Percentiles rank a stretch among this genome's conserved stretches.
phyloP scores from a whole-genome alignment of 2,329 filamentous ascomycete genomes.

The Paecilomyces niveus region DNA sequence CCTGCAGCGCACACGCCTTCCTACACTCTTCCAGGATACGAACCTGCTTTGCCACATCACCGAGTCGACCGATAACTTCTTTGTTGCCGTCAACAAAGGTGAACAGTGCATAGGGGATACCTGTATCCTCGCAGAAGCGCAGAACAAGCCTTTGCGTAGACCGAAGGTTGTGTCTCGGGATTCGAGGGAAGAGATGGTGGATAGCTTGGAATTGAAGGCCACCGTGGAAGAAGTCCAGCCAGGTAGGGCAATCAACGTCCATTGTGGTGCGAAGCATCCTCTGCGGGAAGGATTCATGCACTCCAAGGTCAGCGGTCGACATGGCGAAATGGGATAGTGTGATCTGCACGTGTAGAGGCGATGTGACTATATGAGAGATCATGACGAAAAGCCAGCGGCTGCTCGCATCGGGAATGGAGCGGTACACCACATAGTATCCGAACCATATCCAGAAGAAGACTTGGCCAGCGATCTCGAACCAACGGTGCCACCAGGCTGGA shows the following conservation, averaged over 20 bases:
- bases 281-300: constrained; percentile 79
- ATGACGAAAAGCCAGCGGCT: constrained; percentile 68
- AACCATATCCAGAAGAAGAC: constrained; percentile 82
- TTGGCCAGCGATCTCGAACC: constrained; percentile 69
- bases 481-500: constrained; percentile 75
- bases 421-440: constrained; percentile 73
- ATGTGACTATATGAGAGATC: constrained; percentile 72
- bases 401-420: constrained; percentile 60
- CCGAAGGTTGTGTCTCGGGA: constrained; percentile 79
- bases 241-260: constrained; percentile 81
- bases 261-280: constrained; percentile 89
- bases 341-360: constrained; percentile 81
- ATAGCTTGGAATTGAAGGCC: constrained; percentile 86
- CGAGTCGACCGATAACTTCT: constrained; percentile 67
- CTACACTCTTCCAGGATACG: constrained; percentile 71
- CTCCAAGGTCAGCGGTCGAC: constrained; percentile 80
- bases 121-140: constrained; percentile 74
- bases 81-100: constrained; percentile 80
- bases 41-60: constrained; percentile 73
- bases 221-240: constrained; percentile 85
- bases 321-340: constrained; percentile 90
- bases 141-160: constrained; percentile 66
- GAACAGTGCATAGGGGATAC: constrained; percentile 77
- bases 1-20: constrained; percentile 25
- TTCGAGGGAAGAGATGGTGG: constrained; percentile 76